Base-by-base conservation (phyloP, 164 flowering plant genomes). In the Houttuynia cordata region DNA sequence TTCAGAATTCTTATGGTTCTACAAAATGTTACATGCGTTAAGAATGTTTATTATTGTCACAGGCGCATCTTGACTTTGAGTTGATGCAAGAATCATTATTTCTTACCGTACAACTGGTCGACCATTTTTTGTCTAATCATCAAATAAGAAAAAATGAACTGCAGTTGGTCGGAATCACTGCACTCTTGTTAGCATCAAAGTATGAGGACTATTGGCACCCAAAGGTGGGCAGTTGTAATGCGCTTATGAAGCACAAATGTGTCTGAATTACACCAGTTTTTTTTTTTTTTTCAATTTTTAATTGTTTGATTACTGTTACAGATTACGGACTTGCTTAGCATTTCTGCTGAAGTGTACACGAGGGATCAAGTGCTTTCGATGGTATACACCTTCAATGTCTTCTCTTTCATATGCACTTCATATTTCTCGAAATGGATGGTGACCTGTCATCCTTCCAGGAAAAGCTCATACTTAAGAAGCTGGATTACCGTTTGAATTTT, bases 181-280 rank as follows among this genome's bases (percentile, higher is more conserved):
- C 93, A 41, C 83, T 92, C 20, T 67, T 92, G 61, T 70, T 89
- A 62, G 96, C 96, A 20, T 92, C 96, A 21, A 92, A 92, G 69
- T 89, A 92, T 69, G 96, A 92, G 64, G 98, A 93, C 70, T 85
- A 75, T 67, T 89, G 97, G 96, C 97, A 87, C 77, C 97, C 98
- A 10, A 78, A 79, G 86, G 98, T 87, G 73, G 21, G 19, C 51
- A 37, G 19, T 24, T 21, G 19, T n/a, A 30, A 30, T 30, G 37
- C 6, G 37, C 37, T 30, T 30, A 6, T 30, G 37, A 30, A 30
- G 37, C 37, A 30, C 37, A 6, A 10, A 18, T 20, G 10, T 23
- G 1, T 47, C 39, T 24, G 34, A 12, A 19, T 42, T 55, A 15
- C 57, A 24, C 51, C 37, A 24, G 52, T 21, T 52, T 15, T 20